Base-by-base conservation (phyloP, 1,284 basidiomycete species). In the Exobasidium rhododendri region DNA sequence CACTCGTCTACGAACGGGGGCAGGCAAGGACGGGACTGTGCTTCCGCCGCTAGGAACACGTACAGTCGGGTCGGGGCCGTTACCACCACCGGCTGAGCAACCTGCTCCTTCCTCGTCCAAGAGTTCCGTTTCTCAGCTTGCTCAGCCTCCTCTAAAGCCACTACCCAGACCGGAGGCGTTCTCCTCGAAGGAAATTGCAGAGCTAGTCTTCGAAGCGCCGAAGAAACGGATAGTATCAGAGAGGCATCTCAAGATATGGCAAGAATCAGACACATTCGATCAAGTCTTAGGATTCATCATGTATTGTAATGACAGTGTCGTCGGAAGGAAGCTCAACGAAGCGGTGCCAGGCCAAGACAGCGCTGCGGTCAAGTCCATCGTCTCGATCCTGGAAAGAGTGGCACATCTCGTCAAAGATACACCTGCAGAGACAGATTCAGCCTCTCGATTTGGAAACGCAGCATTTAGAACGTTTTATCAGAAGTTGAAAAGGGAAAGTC, bases 381-480 rank as follows among this genome's bases (percentile, higher is more conserved):
- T 74, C 5, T 31, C 22, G n/a, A 58, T 78, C 11, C 57, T 79
- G 29, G 55, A 66, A 5, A 43, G 61, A 10, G 65, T 79, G 28
- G 54, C 61, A 3, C 49, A 43, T 5, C 56, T 79, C 1, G 91
- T 75, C 75, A 82, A 45, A 82, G 89, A 31, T 1, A 92, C 87
- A 0, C 94, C 94, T 2, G 88, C 94, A 0, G 87, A 94, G 24
- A 63, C 61, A 1, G 89, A 94, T 69, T 86, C 89, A 64, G 87
- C 88, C 0, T 97, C 93, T 49, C 84, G 96, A 28, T 99, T 99
- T 74, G 96, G 94, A 1, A 99, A 99, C 80, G 94, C 94, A 1
- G 94, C 94, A 0, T 99, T 99, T 82, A 85, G 90, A 72, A 86
- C 86, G 0, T 94, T 98, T 74, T 92, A 94, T 74, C 91, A 94